These are phyloP conservation scores for Xanthoceras sorbifolium DNA, from an alignment of 345 rosid genomes.

Conservation along the genomic window DNA sequence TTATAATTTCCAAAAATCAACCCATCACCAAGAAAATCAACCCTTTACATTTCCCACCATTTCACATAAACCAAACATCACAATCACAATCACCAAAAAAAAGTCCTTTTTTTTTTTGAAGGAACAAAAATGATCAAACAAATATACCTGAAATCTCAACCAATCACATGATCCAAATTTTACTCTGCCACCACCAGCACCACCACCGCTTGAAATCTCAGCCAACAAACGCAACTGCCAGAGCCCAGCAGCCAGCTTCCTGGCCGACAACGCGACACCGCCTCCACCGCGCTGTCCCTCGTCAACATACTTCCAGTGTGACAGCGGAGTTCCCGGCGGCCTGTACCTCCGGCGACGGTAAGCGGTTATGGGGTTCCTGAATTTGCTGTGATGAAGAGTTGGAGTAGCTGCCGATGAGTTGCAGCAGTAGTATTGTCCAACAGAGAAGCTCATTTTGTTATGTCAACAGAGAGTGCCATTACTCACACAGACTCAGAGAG, in stretches of 20 bases:
- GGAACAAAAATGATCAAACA: not conserved
- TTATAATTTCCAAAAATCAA: constrained; percentile 2
- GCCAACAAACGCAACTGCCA: constrained; percentile 26
- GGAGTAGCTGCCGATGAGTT: constrained; percentile 8
- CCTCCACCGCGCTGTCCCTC: not conserved
- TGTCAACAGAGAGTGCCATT: not conserved
- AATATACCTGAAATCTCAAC: constrained; percentile 22
- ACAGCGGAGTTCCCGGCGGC: constrained; percentile 27
- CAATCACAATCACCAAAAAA: not conserved
- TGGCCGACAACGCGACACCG: constrained; percentile 27
- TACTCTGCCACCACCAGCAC: constrained; percentile 3
- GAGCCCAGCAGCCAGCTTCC: constrained; percentile 42
- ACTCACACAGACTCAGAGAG: not conserved
- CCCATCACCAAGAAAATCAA: not conserved
- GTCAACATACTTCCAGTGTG: constrained; percentile 23
- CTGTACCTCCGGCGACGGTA: constrained; percentile 12
- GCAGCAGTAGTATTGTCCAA: constrained; percentile 17
- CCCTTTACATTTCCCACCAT: constrained; percentile 8
- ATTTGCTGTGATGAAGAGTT: constrained; percentile 10
- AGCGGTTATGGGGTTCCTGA: not conserved
- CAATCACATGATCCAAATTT: constrained; percentile 22
- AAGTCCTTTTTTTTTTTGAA: not conserved
- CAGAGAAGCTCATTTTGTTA: constrained; percentile 25
- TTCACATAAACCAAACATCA: constrained; percentile 8
- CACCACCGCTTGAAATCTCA: constrained; percentile 9